Conservation (phyloP, 129 eudicot genomes). For the Apium graveolens region DNA sequence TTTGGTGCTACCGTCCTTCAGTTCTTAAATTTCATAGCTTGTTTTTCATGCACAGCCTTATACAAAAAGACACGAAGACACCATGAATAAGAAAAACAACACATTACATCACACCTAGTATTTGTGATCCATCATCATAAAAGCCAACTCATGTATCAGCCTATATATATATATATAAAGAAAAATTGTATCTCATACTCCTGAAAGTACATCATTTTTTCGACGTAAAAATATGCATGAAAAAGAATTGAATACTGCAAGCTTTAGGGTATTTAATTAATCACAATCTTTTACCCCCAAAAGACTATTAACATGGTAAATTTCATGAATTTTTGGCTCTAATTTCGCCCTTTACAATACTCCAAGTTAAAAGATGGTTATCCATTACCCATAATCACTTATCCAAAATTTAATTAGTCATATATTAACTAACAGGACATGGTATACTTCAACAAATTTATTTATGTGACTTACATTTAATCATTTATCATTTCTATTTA, state of each 20-base stretch:
- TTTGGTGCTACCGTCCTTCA: neutral
- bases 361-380: neutral
- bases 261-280: neutral
- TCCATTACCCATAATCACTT: neutral
- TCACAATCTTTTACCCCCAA: neutral
- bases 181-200: neutral
- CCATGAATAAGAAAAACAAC: neutral
- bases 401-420: neutral
- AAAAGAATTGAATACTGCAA: neutral
- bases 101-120: neutral
- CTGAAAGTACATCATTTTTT: neutral
- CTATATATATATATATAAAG: neutral
- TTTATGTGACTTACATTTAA: too few species aligned
- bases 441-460: too few species aligned
- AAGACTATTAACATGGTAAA: neutral
- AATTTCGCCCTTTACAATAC: neutral
- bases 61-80: neutral
- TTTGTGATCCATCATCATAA: neutral
- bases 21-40: neutral
- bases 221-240: neutral
- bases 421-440: neutral
- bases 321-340: neutral
- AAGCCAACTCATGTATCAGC: neutral
- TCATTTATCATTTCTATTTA: too few species aligned
- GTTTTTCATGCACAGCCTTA: neutral